Percentiles rank a stretch among this genome's conserved stretches.
phyloP scores from a whole-genome alignment of 2,329 filamentous ascomycete species.

The Tolypocladium cylindrosporum region DNA sequence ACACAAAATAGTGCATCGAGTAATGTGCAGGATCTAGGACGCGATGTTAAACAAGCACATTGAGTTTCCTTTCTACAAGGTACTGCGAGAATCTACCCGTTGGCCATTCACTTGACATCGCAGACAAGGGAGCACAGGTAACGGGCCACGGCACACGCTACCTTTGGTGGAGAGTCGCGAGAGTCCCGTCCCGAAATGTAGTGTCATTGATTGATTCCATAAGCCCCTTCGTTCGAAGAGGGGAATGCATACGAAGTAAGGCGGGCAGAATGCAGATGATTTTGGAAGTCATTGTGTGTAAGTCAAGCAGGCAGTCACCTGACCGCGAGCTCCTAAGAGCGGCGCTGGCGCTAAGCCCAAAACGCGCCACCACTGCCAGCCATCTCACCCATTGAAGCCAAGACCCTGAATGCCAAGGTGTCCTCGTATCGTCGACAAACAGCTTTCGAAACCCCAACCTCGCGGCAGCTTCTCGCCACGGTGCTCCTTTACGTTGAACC shows the following conservation, averaged over 20 bases:
- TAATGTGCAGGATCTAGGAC: too few relatives aligned
- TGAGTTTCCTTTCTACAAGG: too few relatives aligned
- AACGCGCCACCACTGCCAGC: neutral
- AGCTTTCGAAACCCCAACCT: neutral
- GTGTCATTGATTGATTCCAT: neutral
- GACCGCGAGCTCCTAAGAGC: neutral
- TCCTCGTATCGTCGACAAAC: constrained; percentile 3
- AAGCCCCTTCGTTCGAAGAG: neutral
- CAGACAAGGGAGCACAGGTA: too few relatives aligned
- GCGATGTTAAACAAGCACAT: too few relatives aligned
- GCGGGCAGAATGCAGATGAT: neutral
- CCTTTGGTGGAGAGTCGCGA: neutral
- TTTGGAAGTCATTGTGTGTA: neutral
- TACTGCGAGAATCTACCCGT: too few relatives aligned
- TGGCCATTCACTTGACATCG: too few relatives aligned
- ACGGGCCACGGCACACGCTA: too few relatives aligned
- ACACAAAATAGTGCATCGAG: too few relatives aligned
- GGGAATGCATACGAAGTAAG: neutral
- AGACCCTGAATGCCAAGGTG: constrained; percentile 6
- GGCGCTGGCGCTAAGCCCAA: constrained; percentile 2
- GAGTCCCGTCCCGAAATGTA: neutral
- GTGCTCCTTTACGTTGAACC: neutral
- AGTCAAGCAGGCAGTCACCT: neutral
- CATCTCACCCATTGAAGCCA: neutral
- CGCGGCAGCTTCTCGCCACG: neutral